These are phyloP conservation scores for Pleurotus tuoliensis DNA, from an alignment of 768 basidiomycete genomes.

Conservation along the genomic window DNA sequence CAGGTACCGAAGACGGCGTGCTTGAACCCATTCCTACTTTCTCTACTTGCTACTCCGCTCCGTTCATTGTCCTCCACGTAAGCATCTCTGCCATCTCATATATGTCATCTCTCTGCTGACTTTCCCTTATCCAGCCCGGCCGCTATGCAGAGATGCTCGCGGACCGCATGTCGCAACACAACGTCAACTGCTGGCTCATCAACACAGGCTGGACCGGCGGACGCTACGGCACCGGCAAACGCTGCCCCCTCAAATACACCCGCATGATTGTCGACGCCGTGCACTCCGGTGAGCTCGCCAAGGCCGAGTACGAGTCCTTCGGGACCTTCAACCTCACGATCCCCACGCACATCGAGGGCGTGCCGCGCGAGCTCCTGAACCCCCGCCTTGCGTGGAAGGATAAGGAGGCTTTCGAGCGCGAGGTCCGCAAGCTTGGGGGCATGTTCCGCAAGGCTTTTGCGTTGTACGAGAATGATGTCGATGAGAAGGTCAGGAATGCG, in stretches of 20 bases:
- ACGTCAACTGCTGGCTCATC: slow-evolving; percentile 96
- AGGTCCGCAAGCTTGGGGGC: slow-evolving; percentile 80
- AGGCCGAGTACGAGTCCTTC: slow-evolving; percentile 84
- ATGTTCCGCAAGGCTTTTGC: slow-evolving; percentile 97
- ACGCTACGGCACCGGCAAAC: slow-evolving; percentile 87
- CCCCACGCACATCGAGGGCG: slow-evolving; percentile 79
- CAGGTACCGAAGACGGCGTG: slow-evolving; percentile 98
- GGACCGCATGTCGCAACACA: slow-evolving; percentile 83
- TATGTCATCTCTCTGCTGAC: background rate
- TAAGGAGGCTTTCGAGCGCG: slow-evolving; percentile 85
- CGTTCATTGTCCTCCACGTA: slow-evolving; percentile 98
- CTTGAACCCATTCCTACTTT: slow-evolving; percentile 98
- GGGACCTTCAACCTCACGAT: slow-evolving; percentile 80
- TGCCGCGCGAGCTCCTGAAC: slow-evolving; percentile 89
- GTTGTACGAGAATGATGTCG: slow-evolving; percentile 85
- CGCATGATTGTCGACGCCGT: slow-evolving; percentile 96
- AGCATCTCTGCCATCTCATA: slow-evolving; percentile 16
- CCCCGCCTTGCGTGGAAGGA: slow-evolving; percentile 84
- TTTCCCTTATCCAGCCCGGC: slow-evolving; percentile 52
- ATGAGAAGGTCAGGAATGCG: slow-evolving; percentile 73
- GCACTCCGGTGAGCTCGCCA: slow-evolving; percentile 87
- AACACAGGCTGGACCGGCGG: slow-evolving; percentile 98
- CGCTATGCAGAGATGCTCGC: slow-evolving; percentile 98
- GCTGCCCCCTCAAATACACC: slow-evolving; percentile 95
- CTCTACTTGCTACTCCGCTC: slow-evolving; percentile 98